Evolutionary conservation across 371 early-diverging fungal genomes (phyloP).

Genomic region (Globomyces sp.): DNA sequence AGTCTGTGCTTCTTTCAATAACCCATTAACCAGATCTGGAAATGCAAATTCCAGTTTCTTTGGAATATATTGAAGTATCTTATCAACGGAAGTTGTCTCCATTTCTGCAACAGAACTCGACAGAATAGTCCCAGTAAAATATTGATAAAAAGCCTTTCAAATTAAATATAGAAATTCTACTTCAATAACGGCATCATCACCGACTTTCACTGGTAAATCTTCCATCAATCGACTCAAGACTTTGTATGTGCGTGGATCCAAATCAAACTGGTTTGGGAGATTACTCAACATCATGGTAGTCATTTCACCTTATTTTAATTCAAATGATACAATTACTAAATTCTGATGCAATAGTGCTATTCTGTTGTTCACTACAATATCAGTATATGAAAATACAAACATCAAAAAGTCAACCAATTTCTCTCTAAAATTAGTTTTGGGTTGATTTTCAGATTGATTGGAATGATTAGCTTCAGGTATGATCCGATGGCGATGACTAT

Average conservation of each 20-base stretch:
- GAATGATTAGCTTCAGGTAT: not conserved
- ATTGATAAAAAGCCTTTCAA: conserved; percentile 37
- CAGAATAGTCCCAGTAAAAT: conserved; percentile 44
- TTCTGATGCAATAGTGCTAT: conserved; percentile 23
- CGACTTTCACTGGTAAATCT: conserved; percentile 7
- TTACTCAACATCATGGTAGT: conserved; percentile 6
- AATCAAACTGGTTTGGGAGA: conserved; percentile 2
- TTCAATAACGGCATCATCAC: conserved; percentile 24
- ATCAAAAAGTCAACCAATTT: conserved; percentile 48
- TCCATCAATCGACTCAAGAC: conserved; percentile 18
- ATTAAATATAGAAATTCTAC: not conserved
- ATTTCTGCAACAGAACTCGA: conserved; percentile 39
- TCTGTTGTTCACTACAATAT: conserved; percentile 42
- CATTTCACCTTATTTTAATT: not conserved
- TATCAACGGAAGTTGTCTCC: conserved; percentile 24
- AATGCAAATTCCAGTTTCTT: conserved; percentile 22
- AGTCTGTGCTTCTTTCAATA: conserved; percentile 38
- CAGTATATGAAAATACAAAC: conserved; percentile 20
- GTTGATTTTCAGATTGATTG: conserved; percentile 13
- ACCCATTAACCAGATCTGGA: conserved; percentile 19
- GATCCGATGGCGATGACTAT: not conserved
- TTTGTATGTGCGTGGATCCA: conserved; percentile 1
- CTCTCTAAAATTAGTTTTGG: conserved; percentile 36
- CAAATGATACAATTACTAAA: conserved; percentile 20
- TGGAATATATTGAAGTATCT: conserved; percentile 37